Evolutionary conservation across 2,329 filamentous ascomycete species (phyloP), one percentile per base, ranked within the genome.

Genomic region (Xylariomycetidae sp.): DNA sequence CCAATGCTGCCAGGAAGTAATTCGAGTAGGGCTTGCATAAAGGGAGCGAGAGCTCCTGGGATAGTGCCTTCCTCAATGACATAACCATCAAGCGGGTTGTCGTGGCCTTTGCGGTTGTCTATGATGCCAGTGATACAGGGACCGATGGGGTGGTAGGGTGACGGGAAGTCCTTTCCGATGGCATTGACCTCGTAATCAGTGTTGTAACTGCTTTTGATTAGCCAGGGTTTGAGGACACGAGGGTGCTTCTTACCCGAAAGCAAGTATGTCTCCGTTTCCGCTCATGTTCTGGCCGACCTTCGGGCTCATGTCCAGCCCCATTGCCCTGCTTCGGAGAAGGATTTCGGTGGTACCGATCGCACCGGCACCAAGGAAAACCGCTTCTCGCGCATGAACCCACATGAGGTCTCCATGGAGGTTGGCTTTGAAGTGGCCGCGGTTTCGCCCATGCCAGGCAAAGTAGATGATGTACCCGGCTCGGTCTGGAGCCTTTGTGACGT

Each of bases 301-400:
- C 12, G 70, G 60, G 43, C 76, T 82, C 60, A 78, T 68, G 0
- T 58, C 46, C 9, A 84, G 53, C 0, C 79, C 78, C 50, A 74
- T 64, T 32, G 70, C 62, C 49, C 67, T 76, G 45, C 74, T 79
- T 28, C 76, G 60, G 5, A 82, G 64, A 19, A 82, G 56, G 29
- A 81, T 82, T 51, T 83, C 79, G 0, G 79, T 82, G 0, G 77
- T 79, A 2, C 76, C 79, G 10, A 83, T 63, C 18, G 74, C 60
- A 1, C 79, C 79, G 2, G 79, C 79, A 4, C 78, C 79, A 9
- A 84, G 65, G 48, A 84, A 82, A 6, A 81, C 76, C 16, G 76
- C 71, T 43, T 79, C 69, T 50, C 68, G 74, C 2, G 79, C 78
- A 38, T 78, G 68, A 32, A 83, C 76, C 77, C 77, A 82, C 70